These are phyloP conservation scores for Coemansia sp. DNA, from an alignment of 192 early-diverging fungal species.

Conservation along the genomic window DNA sequence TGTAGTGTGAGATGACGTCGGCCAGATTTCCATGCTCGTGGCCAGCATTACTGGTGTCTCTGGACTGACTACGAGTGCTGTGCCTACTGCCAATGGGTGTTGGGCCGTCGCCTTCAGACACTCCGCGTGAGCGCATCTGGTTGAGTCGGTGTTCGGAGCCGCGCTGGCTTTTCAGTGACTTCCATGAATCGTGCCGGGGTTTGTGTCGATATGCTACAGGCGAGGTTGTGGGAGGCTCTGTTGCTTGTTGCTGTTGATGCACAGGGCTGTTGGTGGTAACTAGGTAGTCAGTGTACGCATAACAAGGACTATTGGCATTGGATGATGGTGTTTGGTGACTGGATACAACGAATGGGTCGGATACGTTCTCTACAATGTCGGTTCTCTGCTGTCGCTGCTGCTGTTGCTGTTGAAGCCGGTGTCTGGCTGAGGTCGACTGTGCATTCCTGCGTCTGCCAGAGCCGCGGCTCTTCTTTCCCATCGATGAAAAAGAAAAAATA, in stretches of 20 bases:
- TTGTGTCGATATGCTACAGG: too few species aligned
- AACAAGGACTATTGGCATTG: neutral
- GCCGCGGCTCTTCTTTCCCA: conserved; percentile 25
- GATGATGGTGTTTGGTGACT: neutral
- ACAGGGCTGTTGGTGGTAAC: neutral
- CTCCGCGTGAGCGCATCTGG: neutral
- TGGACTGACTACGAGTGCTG: neutral
- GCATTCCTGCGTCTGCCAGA: conserved; percentile 24
- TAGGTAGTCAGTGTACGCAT: neutral
- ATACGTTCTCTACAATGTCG: neutral
- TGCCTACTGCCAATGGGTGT: conserved; percentile 15
- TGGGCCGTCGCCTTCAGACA: conserved; percentile 5
- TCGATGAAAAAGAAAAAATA: conserved; percentile 4
- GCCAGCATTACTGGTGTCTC: neutral
- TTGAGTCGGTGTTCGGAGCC: neutral
- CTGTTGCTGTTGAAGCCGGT: conserved; percentile 9
- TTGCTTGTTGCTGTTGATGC: too few species aligned
- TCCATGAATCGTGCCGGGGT: too few species aligned
- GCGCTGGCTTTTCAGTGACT: neutral
- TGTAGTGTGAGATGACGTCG: conserved; percentile 41
- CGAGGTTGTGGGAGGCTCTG: too few species aligned
- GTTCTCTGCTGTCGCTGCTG: neutral
- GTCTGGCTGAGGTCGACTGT: conserved; percentile 2
- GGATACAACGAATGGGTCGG: neutral
- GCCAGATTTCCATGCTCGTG: conserved; percentile 12